Percentiles rank a stretch among this genome's conserved stretches.
These are phyloP conservation scores for Draba incana DNA, from an alignment of 345 rosid species.

Conservation along the genomic window DNA sequence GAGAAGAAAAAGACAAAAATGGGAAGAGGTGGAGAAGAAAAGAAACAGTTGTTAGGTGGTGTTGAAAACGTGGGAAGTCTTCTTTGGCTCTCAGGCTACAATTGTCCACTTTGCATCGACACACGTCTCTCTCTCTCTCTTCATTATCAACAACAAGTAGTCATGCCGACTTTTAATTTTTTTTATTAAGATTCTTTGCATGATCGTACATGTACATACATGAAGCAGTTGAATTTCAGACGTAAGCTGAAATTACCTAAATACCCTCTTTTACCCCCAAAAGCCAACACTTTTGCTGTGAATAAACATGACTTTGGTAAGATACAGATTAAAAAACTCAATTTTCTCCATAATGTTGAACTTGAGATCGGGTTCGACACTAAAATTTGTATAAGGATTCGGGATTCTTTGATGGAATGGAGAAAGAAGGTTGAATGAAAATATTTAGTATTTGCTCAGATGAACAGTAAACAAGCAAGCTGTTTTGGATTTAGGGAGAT, in stretches of 20 bases:
- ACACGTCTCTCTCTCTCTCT: conserved; percentile 29
- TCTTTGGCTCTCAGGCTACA: conserved; percentile 27
- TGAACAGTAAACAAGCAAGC: too few relatives aligned
- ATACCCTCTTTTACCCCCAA: conserved; percentile 4
- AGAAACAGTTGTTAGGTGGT: conserved; percentile 41
- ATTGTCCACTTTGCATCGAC: conserved; percentile 32
- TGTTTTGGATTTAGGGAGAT: too few relatives aligned
- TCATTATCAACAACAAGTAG: background rate
- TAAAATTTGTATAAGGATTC: too few relatives aligned
- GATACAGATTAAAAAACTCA: too few relatives aligned
- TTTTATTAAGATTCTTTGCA: conserved; percentile 29
- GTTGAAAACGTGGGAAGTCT: conserved; percentile 42
- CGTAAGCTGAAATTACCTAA: conserved; percentile 28
- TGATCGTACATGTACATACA: conserved; percentile 2
- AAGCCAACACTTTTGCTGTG: conserved; percentile 2
- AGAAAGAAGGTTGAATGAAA: too few relatives aligned
- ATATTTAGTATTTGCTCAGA: too few relatives aligned
- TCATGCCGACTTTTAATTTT: too few relatives aligned
- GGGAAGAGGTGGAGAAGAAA: conserved; percentile 35
- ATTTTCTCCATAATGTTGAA: too few relatives aligned
- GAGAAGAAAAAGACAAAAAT: conserved; percentile 6
- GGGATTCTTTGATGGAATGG: too few relatives aligned
- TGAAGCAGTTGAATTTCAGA: background rate
- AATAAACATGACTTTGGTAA: background rate
- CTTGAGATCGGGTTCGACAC: too few relatives aligned